Evolutionary conservation across 805 yeast species (phyloP).

Genomic region (Metschnikowia drakensbergensis): DNA sequence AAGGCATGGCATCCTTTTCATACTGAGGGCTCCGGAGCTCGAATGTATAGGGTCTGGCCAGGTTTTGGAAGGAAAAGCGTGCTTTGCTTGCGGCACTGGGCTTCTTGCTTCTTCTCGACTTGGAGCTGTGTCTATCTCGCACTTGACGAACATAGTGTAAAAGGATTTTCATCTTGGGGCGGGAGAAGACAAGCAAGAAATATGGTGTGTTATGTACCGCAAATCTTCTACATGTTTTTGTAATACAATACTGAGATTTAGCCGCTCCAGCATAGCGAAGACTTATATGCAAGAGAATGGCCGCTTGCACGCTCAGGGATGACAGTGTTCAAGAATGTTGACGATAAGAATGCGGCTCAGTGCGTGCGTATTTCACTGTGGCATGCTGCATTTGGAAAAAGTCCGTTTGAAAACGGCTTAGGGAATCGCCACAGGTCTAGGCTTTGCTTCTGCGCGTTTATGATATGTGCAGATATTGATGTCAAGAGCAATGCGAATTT

Average conservation of each 20-base stretch:
- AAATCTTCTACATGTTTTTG: background rate
- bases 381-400: background rate
- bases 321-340: background rate
- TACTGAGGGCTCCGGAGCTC: background rate
- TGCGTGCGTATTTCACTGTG: background rate
- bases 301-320: background rate
- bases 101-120: background rate
- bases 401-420: background rate
- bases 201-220: background rate
- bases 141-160: background rate
- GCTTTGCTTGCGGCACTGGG: background rate
- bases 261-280: background rate
- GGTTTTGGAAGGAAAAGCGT: background rate
- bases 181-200: background rate
- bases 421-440: background rate
- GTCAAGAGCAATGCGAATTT: conserved; percentile 4
- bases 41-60: background rate
- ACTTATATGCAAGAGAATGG: background rate
- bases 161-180: background rate
- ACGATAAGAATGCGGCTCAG: background rate
- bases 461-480: background rate
- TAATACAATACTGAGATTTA: background rate
- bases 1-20: background rate
- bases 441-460: background rate
- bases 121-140: background rate